Base-by-base conservation (phyloP, 1,284 basidiomycete genomes). In the Taiwanofungus camphoratus region DNA sequence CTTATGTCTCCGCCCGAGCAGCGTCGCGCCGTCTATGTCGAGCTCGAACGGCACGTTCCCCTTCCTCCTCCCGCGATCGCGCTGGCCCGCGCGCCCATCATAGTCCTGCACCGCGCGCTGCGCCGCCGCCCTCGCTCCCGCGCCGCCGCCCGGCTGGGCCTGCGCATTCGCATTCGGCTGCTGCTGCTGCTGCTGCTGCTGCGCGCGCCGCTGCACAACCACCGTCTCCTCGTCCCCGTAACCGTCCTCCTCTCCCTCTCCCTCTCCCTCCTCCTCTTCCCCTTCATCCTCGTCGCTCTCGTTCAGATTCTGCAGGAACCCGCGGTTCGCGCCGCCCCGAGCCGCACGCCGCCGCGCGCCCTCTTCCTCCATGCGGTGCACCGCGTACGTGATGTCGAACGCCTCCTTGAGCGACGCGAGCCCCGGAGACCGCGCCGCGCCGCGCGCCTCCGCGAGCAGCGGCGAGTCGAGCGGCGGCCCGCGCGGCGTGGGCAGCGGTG, bases 311-410 rank as follows among this genome's bases (percentile, higher is more conserved):
- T 74, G 73, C 20, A 98, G 70, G 71, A 87, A 90, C 4, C 89
- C 89, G 38, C 85, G 76, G 13, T 74, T 73, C n/a, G 88, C 89
- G 1, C 82, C 85, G 8, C 86, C 87, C 11, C 85, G 82, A 64
- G 87, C 87, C 37, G 87, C 89, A 18, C 87, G 77, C 44, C 89
- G 71, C 39, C 89, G 76, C 0, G 88, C 87, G 19, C 92, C 93
- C 66, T 99, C 96, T 65, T 99, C 96, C 62, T 98, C 95, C 92
- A 97, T 97, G 16, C 96, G 83, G 66, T 99, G 96, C 0, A 99
- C 95, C 9, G 96, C 96, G 63, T 99, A 99, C 0, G 96, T 97
- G 55, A 99, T 87, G 62, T 99, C 96, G 63, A 99, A 99, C 2
- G 96, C 95, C 63, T 99, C 96, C 62, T 97, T 98, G 65, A 99